A percentile compares a stretch with the other conserved stretches of the same genome.
phyloP scores from a whole-genome alignment of 2,329 filamentous ascomycete genomes.

The Xylariaceae sp. region DNA sequence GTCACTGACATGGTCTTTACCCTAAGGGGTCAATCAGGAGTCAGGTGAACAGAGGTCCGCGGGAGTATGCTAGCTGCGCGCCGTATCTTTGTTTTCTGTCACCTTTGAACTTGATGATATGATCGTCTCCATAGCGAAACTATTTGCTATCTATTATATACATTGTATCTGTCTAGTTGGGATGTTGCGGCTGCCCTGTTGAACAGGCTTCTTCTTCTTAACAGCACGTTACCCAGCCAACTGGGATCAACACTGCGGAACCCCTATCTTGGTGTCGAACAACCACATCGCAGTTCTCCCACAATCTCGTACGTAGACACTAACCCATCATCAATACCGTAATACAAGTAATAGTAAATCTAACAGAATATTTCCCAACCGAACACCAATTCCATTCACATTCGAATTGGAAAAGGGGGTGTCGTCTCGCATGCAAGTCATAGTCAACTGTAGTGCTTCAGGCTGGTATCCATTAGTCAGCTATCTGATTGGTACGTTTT shows the following conservation, averaged over 20 bases:
- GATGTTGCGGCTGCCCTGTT: neutral
- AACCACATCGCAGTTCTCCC: neutral
- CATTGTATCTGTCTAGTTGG: neutral
- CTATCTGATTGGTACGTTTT: slow-evolving; percentile 1
- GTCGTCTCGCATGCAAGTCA: neutral
- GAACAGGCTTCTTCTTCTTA: neutral
- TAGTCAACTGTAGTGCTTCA: neutral
- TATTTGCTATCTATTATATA: no score
- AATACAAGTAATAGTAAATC: no score
- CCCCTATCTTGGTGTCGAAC: neutral
- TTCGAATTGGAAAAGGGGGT: neutral
- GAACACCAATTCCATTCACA: neutral
- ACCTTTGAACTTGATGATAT: no score
- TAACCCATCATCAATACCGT: no score
- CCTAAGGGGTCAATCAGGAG: no score
- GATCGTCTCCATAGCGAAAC: no score
- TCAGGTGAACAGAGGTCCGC: no score
- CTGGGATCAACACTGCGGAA: neutral
- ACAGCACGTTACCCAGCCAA: neutral
- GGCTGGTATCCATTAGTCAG: neutral
- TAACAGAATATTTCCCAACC: neutral
- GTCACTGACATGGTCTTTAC: no score
- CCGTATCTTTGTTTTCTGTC: no score
- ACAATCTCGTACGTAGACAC: no score
- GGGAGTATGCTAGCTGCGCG: no score